Evolutionary conservation across 2,329 filamentous ascomycete species (phyloP), one percentile per base, ranked within the genome.

Genomic region (Colletotrichum gloeosporioides): DNA sequence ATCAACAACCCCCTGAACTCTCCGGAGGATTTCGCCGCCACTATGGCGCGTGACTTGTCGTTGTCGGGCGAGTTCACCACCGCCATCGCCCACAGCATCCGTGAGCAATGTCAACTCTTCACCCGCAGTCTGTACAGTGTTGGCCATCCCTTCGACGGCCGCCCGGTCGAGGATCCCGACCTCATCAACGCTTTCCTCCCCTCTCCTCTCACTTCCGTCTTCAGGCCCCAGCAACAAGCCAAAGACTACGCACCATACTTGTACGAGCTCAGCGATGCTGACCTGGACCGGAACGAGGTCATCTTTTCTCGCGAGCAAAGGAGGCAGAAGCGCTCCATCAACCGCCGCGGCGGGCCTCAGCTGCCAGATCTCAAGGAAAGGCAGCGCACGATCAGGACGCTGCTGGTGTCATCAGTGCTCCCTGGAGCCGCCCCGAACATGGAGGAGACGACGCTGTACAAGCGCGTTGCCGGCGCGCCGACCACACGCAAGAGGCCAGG

Each of bases 321-420:
- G 80, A 92, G 96, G 68, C 96, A 99, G 86, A 99, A 99, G 87
- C 92, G 97, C 64, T 98, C 97, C 8, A 95, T 98, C 80, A 99
- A 98, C 83, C 91, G 97, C 78, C 92, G 97, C 80, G 97, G 97
- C 78, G 97, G 97, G 0, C 97, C 97, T 8, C 94, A 95, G 76
- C 88, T 99, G 55, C 97, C 97, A n/a, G 97, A 99, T 86, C 92
- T 99, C 75, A 98, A 98, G 83, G 97, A 99, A 80, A 92, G 96
- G 71, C 96, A 97, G 85, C 92, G 96, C 68, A 99, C 97, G 1
- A 96, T 99, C 73, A 93, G 97, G 63, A 98, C 96, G 0, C 90
- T 98, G 79, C 91, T 99, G 69, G 95, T 99, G 2, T 98, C 96
- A 12, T 96, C 95, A 4, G 96, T 98, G 25, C 91, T 99, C 75